Percentiles rank a stretch among this genome's conserved stretches.
phyloP scores from a whole-genome alignment of 2,329 filamentous ascomycete species.

The Fusarium sulawesiense region DNA sequence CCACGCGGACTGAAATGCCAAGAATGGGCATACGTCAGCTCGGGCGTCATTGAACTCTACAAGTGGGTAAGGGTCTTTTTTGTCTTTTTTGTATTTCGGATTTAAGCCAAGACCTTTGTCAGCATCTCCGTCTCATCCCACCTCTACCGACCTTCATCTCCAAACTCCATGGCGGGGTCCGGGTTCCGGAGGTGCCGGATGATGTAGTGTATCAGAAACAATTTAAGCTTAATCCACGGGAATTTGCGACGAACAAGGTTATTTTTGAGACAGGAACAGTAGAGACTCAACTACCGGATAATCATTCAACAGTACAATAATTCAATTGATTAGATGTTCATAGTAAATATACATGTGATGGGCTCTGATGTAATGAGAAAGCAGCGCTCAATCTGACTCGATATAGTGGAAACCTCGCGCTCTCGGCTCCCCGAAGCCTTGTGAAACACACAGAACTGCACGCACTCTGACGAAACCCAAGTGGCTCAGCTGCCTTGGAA shows the following conservation, averaged over 20 bases:
- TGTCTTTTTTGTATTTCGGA: constrained; percentile 16
- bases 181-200: constrained; percentile 4
- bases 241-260: neutral
- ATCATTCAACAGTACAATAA: neutral
- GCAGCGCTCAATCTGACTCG: neutral
- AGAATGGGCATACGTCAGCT: constrained; percentile 29
- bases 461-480: constrained; percentile 20
- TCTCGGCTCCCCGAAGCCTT: neutral
- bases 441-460: constrained; percentile 1
- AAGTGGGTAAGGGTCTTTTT: constrained; percentile 10
- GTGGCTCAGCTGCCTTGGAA: constrained; percentile 37
- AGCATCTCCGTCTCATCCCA: constrained; percentile 12
- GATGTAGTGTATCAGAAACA: neutral
- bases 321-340: fast-evolving
- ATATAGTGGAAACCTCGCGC: neutral
- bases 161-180: constrained; percentile 3
- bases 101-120: constrained; percentile 11
- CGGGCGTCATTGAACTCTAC: constrained; percentile 15
- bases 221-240: constrained; percentile 24
- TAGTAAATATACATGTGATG: no score
- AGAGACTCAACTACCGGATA: neutral
- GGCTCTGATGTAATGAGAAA: neutral
- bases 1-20: constrained; percentile 13
- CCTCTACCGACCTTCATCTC: neutral
- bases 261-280: neutral